Percentiles rank a stretch among this genome's conserved stretches.
phyloP scores from a whole-genome alignment of 2,329 filamentous ascomycete species.

The Pseudopyrenochaeta lycopersici region DNA sequence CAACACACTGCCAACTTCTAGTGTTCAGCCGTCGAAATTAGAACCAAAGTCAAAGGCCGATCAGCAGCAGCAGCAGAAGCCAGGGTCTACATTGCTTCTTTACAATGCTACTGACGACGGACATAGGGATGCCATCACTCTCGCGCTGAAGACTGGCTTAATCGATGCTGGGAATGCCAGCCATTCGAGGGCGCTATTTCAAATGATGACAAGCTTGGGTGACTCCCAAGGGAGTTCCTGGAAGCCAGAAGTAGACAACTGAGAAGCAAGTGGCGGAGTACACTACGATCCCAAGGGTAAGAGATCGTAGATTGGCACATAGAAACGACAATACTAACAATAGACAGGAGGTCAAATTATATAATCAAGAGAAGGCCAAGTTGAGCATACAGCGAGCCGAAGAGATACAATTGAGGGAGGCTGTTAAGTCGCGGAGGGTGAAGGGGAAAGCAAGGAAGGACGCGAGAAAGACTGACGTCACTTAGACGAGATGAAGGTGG shows the following conservation, averaged over 20 bases:
- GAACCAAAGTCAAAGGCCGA: not conserved
- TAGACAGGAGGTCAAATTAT: not conserved
- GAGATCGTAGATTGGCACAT: not conserved
- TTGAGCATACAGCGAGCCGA: not conserved
- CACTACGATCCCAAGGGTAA: not conserved
- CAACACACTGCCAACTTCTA: slow-evolving; percentile 10
- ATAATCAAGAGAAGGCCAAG: not conserved
- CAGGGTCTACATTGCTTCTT: not conserved
- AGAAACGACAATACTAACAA: not conserved
- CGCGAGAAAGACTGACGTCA: not conserved
- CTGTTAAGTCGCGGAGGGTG: not conserved
- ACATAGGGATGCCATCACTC: not conserved
- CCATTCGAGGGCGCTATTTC: not conserved
- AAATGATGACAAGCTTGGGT: not conserved
- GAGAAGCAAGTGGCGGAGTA: not conserved
- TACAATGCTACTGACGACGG: not conserved
- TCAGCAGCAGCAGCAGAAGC: not conserved
- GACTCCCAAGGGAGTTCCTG: not conserved
- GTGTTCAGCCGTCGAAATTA: too few species aligned
- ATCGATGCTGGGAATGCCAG: not conserved
- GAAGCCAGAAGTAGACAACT: not conserved
- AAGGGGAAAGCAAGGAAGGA: slow-evolving; percentile 11
- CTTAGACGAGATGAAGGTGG: not conserved
- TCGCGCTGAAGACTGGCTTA: not conserved
- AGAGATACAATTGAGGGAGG: not conserved